Percentiles rank a stretch among this genome's conserved stretches.
These are phyloP conservation scores for Zymoseptoria tritici DNA, from an alignment of 2,329 filamentous ascomycete species.

Conservation along the genomic window DNA sequence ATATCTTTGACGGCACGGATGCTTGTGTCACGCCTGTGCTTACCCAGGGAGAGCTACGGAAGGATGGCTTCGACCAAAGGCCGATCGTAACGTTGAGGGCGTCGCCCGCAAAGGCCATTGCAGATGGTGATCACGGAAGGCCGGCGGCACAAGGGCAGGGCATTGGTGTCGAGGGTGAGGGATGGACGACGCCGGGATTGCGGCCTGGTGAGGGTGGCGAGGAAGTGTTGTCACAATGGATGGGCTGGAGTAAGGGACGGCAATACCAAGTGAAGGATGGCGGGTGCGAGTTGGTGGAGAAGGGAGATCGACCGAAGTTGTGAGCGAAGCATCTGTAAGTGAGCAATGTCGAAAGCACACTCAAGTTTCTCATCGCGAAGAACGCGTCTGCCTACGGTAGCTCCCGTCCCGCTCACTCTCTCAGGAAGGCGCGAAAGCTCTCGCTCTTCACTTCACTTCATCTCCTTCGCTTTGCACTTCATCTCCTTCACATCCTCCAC, in stretches of 20 bases:
- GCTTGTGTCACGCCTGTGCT: constrained; percentile 89
- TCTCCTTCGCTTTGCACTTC: background rate
- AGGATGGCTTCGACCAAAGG: constrained; percentile 58
- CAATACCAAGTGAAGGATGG: constrained; percentile 63
- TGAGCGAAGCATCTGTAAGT: constrained; percentile 2
- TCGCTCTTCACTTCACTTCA: background rate
- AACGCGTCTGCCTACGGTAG: background rate
- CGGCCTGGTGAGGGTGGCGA: constrained; percentile 65
- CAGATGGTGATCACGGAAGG: constrained; percentile 38
- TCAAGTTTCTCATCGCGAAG: too few species aligned
- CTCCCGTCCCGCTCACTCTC: background rate
- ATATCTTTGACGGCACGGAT: constrained; percentile 79
- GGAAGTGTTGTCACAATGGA: constrained; percentile 61
- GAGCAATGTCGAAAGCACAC: background rate
- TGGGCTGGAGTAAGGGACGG: constrained; percentile 65
- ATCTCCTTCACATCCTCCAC: background rate
- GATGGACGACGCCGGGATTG: constrained; percentile 57
- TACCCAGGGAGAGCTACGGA: constrained; percentile 63
- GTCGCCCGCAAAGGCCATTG: constrained; percentile 61
- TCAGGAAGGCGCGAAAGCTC: background rate
- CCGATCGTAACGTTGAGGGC: constrained; percentile 60
- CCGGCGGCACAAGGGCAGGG: constrained; percentile 53
- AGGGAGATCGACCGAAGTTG: constrained; percentile 8
- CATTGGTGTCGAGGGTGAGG: constrained; percentile 55
- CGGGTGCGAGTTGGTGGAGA: constrained; percentile 44